Base-by-base conservation (phyloP, 2,329 filamentous ascomycete species). In the Fusarium azukiicola region DNA sequence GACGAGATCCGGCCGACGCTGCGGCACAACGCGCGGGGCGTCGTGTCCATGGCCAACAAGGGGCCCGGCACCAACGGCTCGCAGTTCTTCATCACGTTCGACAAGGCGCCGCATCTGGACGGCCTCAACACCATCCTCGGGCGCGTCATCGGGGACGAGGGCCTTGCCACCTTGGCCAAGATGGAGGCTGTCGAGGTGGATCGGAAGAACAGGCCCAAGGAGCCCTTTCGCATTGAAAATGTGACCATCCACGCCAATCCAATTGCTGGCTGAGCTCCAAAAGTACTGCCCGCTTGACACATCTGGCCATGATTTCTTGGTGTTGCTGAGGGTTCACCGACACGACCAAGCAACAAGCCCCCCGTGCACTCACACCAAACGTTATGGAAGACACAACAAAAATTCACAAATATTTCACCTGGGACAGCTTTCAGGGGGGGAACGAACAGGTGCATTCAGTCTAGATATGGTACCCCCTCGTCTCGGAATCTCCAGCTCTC, bases 121-220 rank as follows among this genome's bases (percentile, higher is more conserved):
- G 96, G 96, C 8, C 92, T 96, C 85, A 98, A 98, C 84, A 97
- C 96, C 0, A 94, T 97, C 4, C 97, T 98, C 87, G 96, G 96
- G 16, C 94, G 95, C 85, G 90, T 97, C 46, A 90, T 95, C 72
- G 94, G 92, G 49, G 94, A 95, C 80, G 93, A 94, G 58, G 91
- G 92, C 72, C 82, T 94, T 64, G 92, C 90, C 47, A 96, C 95
- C 9, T 87, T 98, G 81, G 93, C 94, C 71, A 94, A 93, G 85
- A 91, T 98, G 83, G 96, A 98, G 89, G 91, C 88, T 32, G 86
- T 96, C 27, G 92, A 94, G 77, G 93, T 97, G 64, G 96, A 98
- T 86, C 95, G 94, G 89, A 98, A 97, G 91, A 94, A 92, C 81
- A 89, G 96, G 67, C 96, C 96, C 1, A 94, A 94, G 87, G 91